Evolutionary conservation across 2,329 filamentous ascomycete species (phyloP).

Genomic region (Cordyceps militaris): DNA sequence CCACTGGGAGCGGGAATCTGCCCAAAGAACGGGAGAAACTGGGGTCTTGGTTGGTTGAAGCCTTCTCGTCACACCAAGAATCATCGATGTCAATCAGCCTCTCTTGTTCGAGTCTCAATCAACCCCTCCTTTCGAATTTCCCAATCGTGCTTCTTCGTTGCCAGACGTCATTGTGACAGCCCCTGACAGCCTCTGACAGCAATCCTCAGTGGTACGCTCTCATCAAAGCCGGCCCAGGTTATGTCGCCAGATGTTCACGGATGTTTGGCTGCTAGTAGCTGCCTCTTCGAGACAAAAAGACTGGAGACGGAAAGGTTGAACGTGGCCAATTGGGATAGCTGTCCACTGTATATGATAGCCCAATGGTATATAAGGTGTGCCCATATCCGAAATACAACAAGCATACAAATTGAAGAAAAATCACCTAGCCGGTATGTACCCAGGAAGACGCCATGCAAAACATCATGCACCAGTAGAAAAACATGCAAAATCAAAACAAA

Average conservation of each 20-base stretch:
- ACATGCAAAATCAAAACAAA: neutral
- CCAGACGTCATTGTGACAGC: too few species aligned
- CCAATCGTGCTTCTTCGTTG: neutral
- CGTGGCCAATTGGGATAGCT: too few species aligned
- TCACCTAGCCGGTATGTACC: neutral
- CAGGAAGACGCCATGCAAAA: constrained; percentile 7
- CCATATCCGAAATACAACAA: neutral
- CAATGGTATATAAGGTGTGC: neutral
- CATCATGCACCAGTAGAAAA: neutral
- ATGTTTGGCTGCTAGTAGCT: too few species aligned
- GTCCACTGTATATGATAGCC: neutral
- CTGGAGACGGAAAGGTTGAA: too few species aligned
- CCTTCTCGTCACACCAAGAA: neutral
- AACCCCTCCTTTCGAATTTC: neutral
- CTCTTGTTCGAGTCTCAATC: neutral
- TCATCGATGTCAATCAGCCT: too few species aligned
- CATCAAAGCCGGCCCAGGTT: too few species aligned
- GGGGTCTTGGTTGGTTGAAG: neutral
- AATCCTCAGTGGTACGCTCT: too few species aligned
- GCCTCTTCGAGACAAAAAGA: too few species aligned
- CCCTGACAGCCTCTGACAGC: neutral
- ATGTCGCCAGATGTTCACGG: too few species aligned
- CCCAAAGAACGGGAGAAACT: neutral
- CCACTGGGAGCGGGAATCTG: neutral
- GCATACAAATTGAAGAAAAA: neutral